Evolutionary conservation across 768 basidiomycete species (phyloP).

Genomic region (Russula sp.): DNA sequence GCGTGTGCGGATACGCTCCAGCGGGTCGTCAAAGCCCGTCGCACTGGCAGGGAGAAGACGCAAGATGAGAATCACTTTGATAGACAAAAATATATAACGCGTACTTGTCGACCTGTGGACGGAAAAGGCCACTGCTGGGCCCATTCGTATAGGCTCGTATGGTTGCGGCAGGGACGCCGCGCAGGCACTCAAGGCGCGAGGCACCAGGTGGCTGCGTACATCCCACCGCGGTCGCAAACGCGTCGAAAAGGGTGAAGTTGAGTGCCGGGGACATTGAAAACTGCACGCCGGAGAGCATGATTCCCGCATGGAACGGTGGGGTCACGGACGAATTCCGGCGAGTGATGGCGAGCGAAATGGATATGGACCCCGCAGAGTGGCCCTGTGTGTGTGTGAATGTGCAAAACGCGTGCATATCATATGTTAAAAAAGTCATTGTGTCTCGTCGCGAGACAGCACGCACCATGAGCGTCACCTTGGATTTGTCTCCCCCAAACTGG

Average conservation of each 20-base stretch:
- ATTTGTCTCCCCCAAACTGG: slow-evolving; percentile 51
- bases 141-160: slow-evolving; percentile 21
- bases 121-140: background rate
- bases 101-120: slow-evolving; percentile 5
- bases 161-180: slow-evolving; percentile 17
- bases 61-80: background rate
- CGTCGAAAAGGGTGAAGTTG: slow-evolving; percentile 1
- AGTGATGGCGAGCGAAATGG: slow-evolving; percentile 5
- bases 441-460: slow-evolving; percentile 13
- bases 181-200: slow-evolving; percentile 22
- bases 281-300: background rate
- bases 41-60: background rate
- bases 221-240: slow-evolving; percentile 8
- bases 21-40: background rate
- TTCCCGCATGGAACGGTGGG: slow-evolving; percentile 8
- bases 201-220: slow-evolving; percentile 22
- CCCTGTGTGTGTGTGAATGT: too few species aligned
- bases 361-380: background rate
- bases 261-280: background rate
- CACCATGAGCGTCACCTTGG: slow-evolving; percentile 32
- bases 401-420: too few species aligned
- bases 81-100: background rate
- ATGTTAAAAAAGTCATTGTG: too few species aligned
- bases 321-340: background rate
- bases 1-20: background rate